Conservation (phyloP, 345 rosid species). For the Hibiscus mutabilis region DNA sequence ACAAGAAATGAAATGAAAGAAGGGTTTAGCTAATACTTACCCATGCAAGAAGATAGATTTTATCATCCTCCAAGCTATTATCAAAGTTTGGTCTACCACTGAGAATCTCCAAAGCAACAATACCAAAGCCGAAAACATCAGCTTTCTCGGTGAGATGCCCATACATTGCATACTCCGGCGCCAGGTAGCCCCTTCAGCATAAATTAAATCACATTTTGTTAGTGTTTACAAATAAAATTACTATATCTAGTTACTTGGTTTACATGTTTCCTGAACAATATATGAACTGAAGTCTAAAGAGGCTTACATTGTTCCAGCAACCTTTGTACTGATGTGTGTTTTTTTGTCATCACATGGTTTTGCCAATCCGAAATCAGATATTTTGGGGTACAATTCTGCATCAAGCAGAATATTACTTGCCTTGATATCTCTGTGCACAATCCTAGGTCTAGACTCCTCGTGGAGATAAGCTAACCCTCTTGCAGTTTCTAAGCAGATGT, state of each 20-base stretch:
- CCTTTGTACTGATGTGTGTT: conserved; percentile 50
- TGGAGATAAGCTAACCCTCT: conserved; percentile 49
- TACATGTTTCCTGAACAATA: too few relatives aligned
- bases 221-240: too few relatives aligned
- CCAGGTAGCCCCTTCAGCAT: conserved; percentile 44
- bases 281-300: too few relatives aligned
- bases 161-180: conserved; percentile 69
- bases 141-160: conserved; percentile 70
- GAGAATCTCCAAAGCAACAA: conserved; percentile 50
- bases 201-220: neutral
- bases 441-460: conserved; percentile 43
- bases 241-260: too few relatives aligned
- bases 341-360: conserved; percentile 46
- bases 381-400: conserved; percentile 37
- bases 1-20: too few relatives aligned
- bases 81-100: conserved; percentile 62
- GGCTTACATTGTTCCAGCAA: conserved; percentile 47
- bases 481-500: conserved; percentile 36
- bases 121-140: conserved; percentile 60
- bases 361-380: conserved; percentile 55
- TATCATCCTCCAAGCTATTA: conserved; percentile 33
- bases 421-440: conserved; percentile 52
- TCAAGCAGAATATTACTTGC: conserved; percentile 49
- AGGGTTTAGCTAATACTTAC: conserved; percentile 17
- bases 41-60: conserved; percentile 66